These are phyloP conservation scores for Stephania yunnanensis DNA, from an alignment of 164 flowering plant genomes.

Conservation along the genomic window DNA sequence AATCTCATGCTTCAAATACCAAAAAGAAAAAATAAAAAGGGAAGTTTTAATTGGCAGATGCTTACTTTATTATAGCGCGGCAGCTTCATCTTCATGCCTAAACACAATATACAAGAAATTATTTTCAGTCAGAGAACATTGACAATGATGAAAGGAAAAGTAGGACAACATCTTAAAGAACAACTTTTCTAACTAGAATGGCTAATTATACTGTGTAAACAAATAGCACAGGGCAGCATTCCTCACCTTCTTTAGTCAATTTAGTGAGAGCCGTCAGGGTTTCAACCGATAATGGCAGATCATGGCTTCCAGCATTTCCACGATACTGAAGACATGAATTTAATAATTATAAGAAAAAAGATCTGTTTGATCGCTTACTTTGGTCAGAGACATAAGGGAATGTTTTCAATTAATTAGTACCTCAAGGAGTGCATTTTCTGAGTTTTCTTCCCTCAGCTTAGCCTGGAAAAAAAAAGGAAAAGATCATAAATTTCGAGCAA, in stretches of 20 bases:
- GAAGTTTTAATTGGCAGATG: not conserved
- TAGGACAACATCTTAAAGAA: not conserved
- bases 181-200: not conserved
- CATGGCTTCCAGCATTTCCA: slow-evolving; percentile 99
- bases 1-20: slow-evolving; percentile 1
- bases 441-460: slow-evolving; percentile 62
- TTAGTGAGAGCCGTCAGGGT: slow-evolving; percentile 55
- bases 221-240: not conserved
- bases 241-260: slow-evolving; percentile 70
- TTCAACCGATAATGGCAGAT: slow-evolving; percentile 67
- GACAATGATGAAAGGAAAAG: not conserved
- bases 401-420: slow-evolving; percentile 25
- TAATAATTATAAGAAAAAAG: not conserved
- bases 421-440: slow-evolving; percentile 87
- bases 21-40: slow-evolving; percentile 3
- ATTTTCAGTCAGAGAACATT: not conserved
- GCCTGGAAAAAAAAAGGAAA: slow-evolving; percentile 38
- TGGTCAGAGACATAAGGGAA: not conserved
- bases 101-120: not conserved
- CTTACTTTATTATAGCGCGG: slow-evolving; percentile 95
- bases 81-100: slow-evolving; percentile 87
- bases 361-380: not conserved
- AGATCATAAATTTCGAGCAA: not conserved
- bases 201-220: not conserved
- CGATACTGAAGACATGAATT: slow-evolving; percentile 47